Evolutionary conservation across 2,329 filamentous ascomycete species (phyloP).

Genomic region (Trichophyton equinum): DNA sequence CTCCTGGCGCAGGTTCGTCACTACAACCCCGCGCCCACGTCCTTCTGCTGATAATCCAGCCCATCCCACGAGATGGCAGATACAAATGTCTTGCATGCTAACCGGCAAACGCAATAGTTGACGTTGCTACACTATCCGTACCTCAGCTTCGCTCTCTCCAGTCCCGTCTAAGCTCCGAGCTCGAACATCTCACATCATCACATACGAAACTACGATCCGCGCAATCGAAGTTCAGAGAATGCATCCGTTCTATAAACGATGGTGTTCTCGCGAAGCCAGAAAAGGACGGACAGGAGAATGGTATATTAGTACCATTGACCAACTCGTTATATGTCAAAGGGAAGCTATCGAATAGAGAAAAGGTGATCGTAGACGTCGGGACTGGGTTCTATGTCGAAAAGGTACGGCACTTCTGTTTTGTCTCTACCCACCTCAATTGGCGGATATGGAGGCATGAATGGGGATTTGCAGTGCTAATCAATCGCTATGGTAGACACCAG

Average conservation of each 20-base stretch:
- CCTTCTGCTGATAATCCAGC: neutral
- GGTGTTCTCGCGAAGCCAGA: conserved; percentile 36
- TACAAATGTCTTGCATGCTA: neutral
- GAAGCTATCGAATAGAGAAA: conserved; percentile 57
- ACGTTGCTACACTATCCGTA: conserved; percentile 64
- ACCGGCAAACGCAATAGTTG: conserved; percentile 33
- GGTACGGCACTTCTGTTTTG: conserved; percentile 32
- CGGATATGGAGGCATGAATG: neutral
- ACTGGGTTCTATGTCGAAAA: conserved; percentile 95
- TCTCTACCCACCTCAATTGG: neutral
- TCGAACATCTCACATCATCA: conserved; percentile 83
- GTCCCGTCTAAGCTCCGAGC: conserved; percentile 89
- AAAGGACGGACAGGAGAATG: conserved; percentile 18
- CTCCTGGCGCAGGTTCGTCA: conserved; percentile 6
- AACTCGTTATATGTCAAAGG: conserved; percentile 91
- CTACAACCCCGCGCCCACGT: neutral
- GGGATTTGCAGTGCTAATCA: neutral
- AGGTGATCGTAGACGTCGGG: conserved; percentile 80
- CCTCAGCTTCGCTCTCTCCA: conserved; percentile 86
- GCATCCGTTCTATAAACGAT: conserved; percentile 60
- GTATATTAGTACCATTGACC: conserved; percentile 82
- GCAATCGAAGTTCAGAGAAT: conserved; percentile 85
- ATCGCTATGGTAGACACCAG: conserved; percentile 32
- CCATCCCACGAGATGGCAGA: neutral
- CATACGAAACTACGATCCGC: conserved; percentile 82